Evolutionary conservation across 345 rosid genomes (phyloP), one percentile per base, ranked within the genome.

Genomic region (Euclidium syriacum): DNA sequence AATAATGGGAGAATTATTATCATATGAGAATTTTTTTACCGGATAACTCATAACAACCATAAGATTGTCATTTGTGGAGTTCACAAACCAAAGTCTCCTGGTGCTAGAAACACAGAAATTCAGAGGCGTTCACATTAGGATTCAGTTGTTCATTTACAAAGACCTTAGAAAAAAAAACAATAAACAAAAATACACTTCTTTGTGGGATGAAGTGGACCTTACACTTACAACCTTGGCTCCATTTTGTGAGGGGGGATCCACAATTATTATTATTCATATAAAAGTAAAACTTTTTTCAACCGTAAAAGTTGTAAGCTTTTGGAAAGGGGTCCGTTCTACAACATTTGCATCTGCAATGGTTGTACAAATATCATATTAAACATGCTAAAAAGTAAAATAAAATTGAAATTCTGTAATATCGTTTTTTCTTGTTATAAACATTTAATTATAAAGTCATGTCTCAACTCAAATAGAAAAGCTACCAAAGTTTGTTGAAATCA

Each of bases 251-350:
- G 51, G 30, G 22, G 3, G 1, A 55, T 25, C 23, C 44, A 48
- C 35, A 34, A 43, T 33, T n/a, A 43, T 65, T 65, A 55, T 56
- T 55, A 47, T 66, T 66, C 24, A 47, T 60, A 55, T 49, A 39
- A 67, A 58, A 58, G 52, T 34, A 40, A 0, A 29, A 39, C 50
- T 2, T 8, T 68, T 58, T 16, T 16, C 59, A 68, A 58, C 52
- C 29, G 27, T 50, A 58, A 68, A 68, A 68, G 72, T 40, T 58
- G 52, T 12, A 58, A 68, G 66, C 72, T 57, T 67, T 67, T 57
- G 1, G 2, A 49, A 30, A 48, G 19, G 51, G 35, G 38, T 50
- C 39, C 15, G 49, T 50, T 63, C 22, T 51, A 26, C 36, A 39
- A 65, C 63, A 65, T 44, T n/a, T 54, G 43, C 36, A 54, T 65